phyloP scores from a whole-genome alignment of 768 basidiomycete species.

The Mycena kentingensis region DNA sequence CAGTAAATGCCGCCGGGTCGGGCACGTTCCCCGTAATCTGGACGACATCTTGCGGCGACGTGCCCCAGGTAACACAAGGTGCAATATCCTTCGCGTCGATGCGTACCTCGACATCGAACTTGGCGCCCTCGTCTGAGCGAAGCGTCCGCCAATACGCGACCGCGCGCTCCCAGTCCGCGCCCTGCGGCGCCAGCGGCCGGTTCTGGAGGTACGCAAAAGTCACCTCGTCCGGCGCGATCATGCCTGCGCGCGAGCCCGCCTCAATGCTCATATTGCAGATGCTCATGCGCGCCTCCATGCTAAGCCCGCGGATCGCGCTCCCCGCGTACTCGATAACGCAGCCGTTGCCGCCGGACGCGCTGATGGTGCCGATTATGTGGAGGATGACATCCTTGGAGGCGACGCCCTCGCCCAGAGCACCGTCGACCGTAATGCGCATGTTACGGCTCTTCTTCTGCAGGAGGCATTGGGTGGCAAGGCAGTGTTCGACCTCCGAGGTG shows the following conservation, averaged over 20 bases:
- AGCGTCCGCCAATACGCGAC: slow-evolving; percentile 85
- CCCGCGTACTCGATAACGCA: slow-evolving; percentile 90
- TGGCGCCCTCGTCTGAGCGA: slow-evolving; percentile 77
- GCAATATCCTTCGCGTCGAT: slow-evolving; percentile 84
- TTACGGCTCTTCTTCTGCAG: slow-evolving; percentile 88
- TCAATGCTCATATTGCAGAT: slow-evolving; percentile 97
- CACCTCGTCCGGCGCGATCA: slow-evolving; percentile 88
- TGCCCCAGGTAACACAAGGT: slow-evolving; percentile 92
- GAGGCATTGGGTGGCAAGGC: slow-evolving; percentile 88
- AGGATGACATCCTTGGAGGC: slow-evolving; percentile 90
- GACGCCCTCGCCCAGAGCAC: slow-evolving; percentile 77
- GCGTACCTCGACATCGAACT: slow-evolving; percentile 80
- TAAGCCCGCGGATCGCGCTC: slow-evolving; percentile 80
- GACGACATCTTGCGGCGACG: slow-evolving; percentile 86
- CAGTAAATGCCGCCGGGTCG: slow-evolving; percentile 66
- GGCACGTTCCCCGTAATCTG: slow-evolving; percentile 83
- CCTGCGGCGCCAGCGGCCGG: slow-evolving; percentile 80
- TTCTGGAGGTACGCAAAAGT: slow-evolving; percentile 84
- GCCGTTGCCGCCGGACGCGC: slow-evolving; percentile 91
- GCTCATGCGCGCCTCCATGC: slow-evolving; percentile 91
- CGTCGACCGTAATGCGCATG: slow-evolving; percentile 89
- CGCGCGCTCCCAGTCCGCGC: slow-evolving; percentile 83
- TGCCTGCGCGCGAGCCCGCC: slow-evolving; percentile 88
- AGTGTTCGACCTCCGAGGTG: slow-evolving; percentile 93
- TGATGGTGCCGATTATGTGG: slow-evolving; percentile 87